phyloP scores from a whole-genome alignment of 768 basidiomycete species.

The Hemileccinum impolitum region DNA sequence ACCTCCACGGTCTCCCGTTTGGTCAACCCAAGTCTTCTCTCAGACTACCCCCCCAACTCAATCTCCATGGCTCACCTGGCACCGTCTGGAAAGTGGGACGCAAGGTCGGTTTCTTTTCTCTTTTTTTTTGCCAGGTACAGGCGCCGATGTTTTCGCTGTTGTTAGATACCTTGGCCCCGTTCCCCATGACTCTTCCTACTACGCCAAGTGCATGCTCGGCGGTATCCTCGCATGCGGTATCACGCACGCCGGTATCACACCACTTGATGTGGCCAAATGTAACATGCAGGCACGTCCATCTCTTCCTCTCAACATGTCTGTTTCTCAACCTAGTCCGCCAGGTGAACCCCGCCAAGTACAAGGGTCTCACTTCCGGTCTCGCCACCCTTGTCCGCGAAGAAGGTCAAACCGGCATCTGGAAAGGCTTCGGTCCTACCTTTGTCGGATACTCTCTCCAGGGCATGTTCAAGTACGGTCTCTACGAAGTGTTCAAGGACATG shows the following conservation, averaged over 20 bases:
- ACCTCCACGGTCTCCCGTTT: conserved; percentile 15
- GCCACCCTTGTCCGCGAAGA: conserved; percentile 72
- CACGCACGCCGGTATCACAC: conserved; percentile 86
- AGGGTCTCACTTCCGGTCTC: conserved; percentile 59
- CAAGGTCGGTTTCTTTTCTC: conserved; percentile 47
- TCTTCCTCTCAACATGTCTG: too few species aligned
- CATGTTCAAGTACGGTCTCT: conserved; percentile 98
- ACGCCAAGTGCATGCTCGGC: conserved; percentile 84
- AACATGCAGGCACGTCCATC: conserved; percentile 74
- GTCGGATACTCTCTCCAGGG: conserved; percentile 95
- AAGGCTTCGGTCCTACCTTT: conserved; percentile 90
- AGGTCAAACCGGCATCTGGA: conserved; percentile 85
- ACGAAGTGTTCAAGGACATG: conserved; percentile 92
- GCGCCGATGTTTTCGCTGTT: conserved; percentile 3
- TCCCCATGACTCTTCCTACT: conserved; percentile 72
- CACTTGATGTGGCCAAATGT: conserved; percentile 85
- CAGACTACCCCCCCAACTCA: conserved; percentile 31
- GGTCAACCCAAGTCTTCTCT: conserved; percentile 24
- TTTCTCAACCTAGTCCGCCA: conserved; percentile 21
- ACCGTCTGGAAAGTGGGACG: conserved; percentile 66
- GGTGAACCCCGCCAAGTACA: conserved; percentile 78
- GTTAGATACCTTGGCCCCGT: conserved; percentile 67
- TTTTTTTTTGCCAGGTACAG: background rate
- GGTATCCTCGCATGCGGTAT: conserved; percentile 84
- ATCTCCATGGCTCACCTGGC: conserved; percentile 49